Evolutionary conservation across 2,329 filamentous ascomycete species (phyloP).

Genomic region (Calonectria hongkongensis): DNA sequence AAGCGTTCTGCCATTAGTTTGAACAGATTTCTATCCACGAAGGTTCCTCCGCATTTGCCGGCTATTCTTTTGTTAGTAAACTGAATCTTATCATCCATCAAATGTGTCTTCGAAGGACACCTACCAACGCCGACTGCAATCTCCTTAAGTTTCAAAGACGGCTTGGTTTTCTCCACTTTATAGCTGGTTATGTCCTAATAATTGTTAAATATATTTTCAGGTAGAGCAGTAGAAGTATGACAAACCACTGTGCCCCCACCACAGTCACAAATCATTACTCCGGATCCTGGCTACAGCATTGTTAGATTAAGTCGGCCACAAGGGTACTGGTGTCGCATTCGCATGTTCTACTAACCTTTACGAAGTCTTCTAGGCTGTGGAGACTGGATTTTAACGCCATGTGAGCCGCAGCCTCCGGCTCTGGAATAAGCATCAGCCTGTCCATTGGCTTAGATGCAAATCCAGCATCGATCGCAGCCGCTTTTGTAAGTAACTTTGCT

Average conservation of each 20-base stretch:
- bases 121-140: constrained; percentile 23
- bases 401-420: constrained; percentile 43
- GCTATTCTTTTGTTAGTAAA: neutral
- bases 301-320: neutral
- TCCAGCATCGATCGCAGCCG: constrained; percentile 35
- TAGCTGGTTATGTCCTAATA: constrained; percentile 28
- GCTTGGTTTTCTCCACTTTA: neutral
- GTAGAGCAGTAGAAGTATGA: neutral
- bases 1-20: constrained; percentile 38
- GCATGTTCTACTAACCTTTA: constrained; percentile 65
- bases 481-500: constrained; percentile 36
- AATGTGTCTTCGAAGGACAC: neutral
- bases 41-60: constrained; percentile 42
- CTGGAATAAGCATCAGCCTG: constrained; percentile 38
- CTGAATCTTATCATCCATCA: neutral
- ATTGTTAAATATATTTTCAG: neutral
- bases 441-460: constrained; percentile 28
- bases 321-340: neutral
- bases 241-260: constrained; percentile 32
- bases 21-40: constrained; percentile 41
- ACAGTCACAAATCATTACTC: constrained; percentile 32
- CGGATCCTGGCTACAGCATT: neutral
- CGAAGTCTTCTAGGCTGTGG: constrained; percentile 64
- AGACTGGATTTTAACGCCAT: constrained; percentile 32
- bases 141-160: constrained; percentile 14